phyloP scores from a whole-genome alignment of 1,139 yeast genomes.

The Saccharomycopsis hybrid region DNA sequence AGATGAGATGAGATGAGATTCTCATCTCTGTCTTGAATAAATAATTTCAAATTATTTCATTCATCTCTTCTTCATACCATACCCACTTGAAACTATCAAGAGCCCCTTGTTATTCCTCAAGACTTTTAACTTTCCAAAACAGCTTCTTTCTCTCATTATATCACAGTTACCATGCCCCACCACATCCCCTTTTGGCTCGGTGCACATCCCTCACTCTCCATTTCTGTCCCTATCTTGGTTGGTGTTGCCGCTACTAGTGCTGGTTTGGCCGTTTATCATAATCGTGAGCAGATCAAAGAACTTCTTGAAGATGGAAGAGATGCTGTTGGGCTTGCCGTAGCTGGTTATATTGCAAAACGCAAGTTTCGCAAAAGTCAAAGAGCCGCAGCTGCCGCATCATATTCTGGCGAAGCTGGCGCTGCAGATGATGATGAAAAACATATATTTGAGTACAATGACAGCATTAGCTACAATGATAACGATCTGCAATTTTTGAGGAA shows the following conservation, averaged over 20 bases:
- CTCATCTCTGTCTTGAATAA: too few species aligned
- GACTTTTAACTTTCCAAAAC: too few species aligned
- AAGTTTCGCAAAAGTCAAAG: background rate
- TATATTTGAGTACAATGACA: background rate
- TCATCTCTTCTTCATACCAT: too few species aligned
- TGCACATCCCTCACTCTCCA: background rate
- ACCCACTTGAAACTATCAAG: too few species aligned
- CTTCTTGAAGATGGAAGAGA: conserved; percentile 7
- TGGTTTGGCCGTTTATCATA: conserved; percentile 16
- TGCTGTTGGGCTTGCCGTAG: conserved; percentile 3
- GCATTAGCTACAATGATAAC: background rate
- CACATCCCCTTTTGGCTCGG: background rate
- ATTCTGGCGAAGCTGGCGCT: too few species aligned
- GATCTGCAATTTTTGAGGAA: background rate
- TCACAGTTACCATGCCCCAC: background rate
- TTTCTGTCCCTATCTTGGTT: conserved; percentile 5
- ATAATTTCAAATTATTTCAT: too few species aligned
- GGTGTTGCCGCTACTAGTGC: conserved; percentile 14
- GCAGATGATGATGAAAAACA: background rate
- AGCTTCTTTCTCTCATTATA: too few species aligned
- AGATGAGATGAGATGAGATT: too few species aligned
- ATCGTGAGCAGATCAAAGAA: conserved; percentile 14
- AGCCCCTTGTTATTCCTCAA: too few species aligned
- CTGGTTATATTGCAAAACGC: background rate
- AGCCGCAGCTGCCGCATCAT: background rate